Evolutionary conservation across 1,139 yeast genomes (phyloP).

Genomic region (Candida tropicalis): DNA sequence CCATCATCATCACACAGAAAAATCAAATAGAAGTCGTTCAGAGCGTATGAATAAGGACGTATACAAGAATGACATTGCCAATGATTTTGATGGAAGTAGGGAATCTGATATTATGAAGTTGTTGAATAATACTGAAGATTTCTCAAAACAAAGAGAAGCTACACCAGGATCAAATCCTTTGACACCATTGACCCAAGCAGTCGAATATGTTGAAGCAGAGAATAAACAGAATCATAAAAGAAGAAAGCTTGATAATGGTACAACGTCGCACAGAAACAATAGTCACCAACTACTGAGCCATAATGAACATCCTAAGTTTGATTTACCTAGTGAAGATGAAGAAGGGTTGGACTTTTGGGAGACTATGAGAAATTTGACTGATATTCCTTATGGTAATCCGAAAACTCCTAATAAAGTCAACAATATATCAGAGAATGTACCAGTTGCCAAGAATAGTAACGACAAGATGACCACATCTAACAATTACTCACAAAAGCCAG

Average conservation of each 20-base stretch:
- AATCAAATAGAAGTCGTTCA: not conserved
- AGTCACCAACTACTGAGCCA: not conserved
- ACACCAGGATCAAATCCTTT: conserved; percentile 26
- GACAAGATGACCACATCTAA: conserved; percentile 18
- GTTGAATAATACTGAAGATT: conserved; percentile 28
- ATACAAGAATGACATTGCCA: not conserved
- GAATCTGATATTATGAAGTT: conserved; percentile 47
- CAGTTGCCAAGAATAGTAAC: conserved; percentile 44
- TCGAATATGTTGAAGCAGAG: conserved; percentile 49
- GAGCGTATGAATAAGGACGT: not conserved
- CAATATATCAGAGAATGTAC: not conserved
- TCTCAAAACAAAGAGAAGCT: conserved; percentile 9
- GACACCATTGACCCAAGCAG: conserved; percentile 49
- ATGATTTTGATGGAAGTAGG: conserved; percentile 19
- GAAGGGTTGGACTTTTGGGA: conserved; percentile 72
- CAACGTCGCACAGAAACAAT: conserved; percentile 11
- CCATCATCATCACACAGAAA: conserved; percentile 18
- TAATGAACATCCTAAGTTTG: conserved; percentile 11
- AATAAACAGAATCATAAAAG: conserved; percentile 23
- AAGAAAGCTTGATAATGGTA: conserved; percentile 9
- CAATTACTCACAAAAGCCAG: conserved; percentile 29
- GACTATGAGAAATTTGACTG: conserved; percentile 56
- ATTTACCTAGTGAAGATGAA: conserved; percentile 26
- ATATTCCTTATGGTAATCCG: conserved; percentile 23
- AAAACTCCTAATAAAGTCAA: not conserved